Evolutionary conservation across 805 yeast genomes (phyloP), one percentile per base, ranked within the genome.

Genomic region (Zygosaccharomyces bailii): DNA sequence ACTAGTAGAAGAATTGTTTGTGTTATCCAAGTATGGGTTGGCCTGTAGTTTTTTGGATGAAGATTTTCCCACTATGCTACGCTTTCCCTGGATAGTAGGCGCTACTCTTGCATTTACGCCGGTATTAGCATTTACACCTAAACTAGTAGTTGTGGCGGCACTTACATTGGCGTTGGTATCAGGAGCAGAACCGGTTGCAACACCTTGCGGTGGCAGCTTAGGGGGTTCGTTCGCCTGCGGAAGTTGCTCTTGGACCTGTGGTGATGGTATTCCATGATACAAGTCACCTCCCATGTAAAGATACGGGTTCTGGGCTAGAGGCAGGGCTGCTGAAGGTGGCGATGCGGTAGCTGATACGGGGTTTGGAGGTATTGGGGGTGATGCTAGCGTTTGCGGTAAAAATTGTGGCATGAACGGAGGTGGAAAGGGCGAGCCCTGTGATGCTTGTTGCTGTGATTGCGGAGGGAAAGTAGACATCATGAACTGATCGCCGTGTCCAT

Each of bases 11-110:
- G 21, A 41, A 23, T 19, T 21, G 37, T 39, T 33, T 23, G 44
- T 20, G 23, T 39, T 42, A 13, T 57, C 59, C 34, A 56, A 37
- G 39, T 57, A 59, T 21, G 62, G 62, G 27, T 59, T 59, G 0
- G 46, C 43, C 37, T 52, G 57, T 23, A 43, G 45, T 31, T 46
- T 51, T 21, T 47, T 51, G 10, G 42, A 27, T 5, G 45, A 17
- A 7, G 24, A 13, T 21, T 21, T 35, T 5, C 31, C 30, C 9
- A 23, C 30, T n/a, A 23, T 18, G 5, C 19, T 43, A 31, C 43
- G 33, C 31, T 29, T 23, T 6, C 34, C 30, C 18, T 21, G 24
- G 2, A 39, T 9, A 20, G 46, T 9, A n/a, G n/a, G n/a, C n/a
- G n/a, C n/a, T n/a, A n/a, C n/a, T n/a, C n/a, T n/a, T n/a, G n/a